These are phyloP conservation scores for Globisporangium paroecandrum DNA, from an alignment of 352 stramenopile species.

Conservation along the genomic window DNA sequence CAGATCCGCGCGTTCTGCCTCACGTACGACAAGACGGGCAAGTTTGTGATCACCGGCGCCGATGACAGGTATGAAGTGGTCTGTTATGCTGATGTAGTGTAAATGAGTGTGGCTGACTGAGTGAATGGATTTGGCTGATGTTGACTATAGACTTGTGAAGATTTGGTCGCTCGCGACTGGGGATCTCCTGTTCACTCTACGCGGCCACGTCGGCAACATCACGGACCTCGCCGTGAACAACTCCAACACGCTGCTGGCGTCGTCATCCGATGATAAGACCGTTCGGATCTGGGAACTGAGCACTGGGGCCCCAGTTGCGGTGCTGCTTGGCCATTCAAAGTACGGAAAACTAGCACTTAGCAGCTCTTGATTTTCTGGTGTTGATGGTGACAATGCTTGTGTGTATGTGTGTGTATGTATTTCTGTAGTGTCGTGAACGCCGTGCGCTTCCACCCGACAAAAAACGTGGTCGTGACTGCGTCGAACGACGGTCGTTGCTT, in stretches of 20 bases:
- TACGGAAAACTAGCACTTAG: constrained; percentile 40
- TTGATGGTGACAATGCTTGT: neutral
- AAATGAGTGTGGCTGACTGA: neutral
- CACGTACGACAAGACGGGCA: constrained; percentile 93
- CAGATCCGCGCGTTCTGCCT: constrained; percentile 95
- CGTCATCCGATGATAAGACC: constrained; percentile 87
- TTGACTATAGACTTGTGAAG: constrained; percentile 87
- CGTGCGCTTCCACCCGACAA: constrained; percentile 81
- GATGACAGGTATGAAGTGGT: constrained; percentile 83
- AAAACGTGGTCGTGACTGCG: constrained; percentile 88
- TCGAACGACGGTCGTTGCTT: constrained; percentile 91
- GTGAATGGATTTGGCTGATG: neutral
- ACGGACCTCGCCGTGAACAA: constrained; percentile 87
- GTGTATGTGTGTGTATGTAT: constrained; percentile 9
- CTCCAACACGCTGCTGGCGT: constrained; percentile 76
- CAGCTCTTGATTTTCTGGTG: neutral
- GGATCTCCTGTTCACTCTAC: constrained; percentile 76
- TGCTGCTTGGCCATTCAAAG: constrained; percentile 84
- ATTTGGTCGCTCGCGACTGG: constrained; percentile 92
- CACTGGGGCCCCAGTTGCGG: constrained; percentile 77
- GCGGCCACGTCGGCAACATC: constrained; percentile 87
- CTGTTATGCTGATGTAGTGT: neutral
- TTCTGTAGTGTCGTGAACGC: constrained; percentile 69
- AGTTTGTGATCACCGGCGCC: constrained; percentile 96
- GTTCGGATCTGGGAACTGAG: constrained; percentile 86